phyloP scores from a whole-genome alignment of 257 asterid species.

The Euphrasia confusa region DNA sequence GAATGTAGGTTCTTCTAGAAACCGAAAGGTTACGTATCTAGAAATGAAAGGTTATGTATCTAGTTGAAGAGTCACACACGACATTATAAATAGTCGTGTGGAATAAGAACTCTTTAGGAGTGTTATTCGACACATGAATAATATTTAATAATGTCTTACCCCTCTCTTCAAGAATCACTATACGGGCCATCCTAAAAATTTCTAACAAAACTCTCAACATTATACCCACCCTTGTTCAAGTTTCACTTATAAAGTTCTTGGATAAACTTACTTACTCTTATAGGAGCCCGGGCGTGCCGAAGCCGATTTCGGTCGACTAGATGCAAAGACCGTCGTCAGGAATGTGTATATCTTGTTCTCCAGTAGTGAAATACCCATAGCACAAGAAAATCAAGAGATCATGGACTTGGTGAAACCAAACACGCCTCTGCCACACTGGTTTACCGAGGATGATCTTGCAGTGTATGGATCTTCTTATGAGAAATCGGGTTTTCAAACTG shows the following conservation, averaged over 20 bases:
- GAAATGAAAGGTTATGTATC: too few relatives aligned
- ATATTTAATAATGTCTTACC: too few relatives aligned
- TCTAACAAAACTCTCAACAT: too few relatives aligned
- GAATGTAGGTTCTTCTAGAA: too few relatives aligned
- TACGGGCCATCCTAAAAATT: too few relatives aligned
- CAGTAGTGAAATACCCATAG: conserved; percentile 55
- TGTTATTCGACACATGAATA: too few relatives aligned
- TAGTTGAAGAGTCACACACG: too few relatives aligned
- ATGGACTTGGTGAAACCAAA: conserved; percentile 53
- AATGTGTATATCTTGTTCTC: conserved; percentile 73
- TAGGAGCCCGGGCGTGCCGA: conserved; percentile 25
- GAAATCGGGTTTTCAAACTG: not conserved
- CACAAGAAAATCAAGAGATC: conserved; percentile 56
- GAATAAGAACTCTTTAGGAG: too few relatives aligned
- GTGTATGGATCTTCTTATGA: not conserved
- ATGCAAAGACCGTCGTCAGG: conserved; percentile 61
- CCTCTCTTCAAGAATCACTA: too few relatives aligned
- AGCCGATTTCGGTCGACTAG: conserved; percentile 70
- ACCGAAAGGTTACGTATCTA: too few relatives aligned
- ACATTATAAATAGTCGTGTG: too few relatives aligned
- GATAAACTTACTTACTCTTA: not conserved
- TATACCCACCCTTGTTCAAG: too few relatives aligned
- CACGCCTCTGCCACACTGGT: not conserved
- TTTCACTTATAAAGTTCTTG: not conserved
- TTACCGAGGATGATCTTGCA: not conserved